phyloP scores from a whole-genome alignment of 2,329 filamentous ascomycete species.

The Colletotrichum brevisporum region DNA sequence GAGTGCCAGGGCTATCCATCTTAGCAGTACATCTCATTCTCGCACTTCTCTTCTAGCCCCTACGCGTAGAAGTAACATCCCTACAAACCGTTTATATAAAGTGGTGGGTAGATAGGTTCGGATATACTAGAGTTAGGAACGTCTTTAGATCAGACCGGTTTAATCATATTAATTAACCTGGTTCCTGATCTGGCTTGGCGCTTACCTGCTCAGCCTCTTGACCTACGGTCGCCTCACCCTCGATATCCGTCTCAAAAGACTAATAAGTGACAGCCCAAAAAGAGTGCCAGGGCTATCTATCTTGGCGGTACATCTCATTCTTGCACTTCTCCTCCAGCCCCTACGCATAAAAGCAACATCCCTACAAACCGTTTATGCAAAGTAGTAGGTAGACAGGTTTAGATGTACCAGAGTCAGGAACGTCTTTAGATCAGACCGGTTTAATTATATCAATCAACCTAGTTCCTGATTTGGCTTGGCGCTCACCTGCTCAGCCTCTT shows the following conservation, averaged over 20 bases:
- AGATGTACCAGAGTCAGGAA: too few relatives aligned
- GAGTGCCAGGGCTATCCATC: neutral
- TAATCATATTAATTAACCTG: constrained; percentile 37
- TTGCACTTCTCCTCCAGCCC: neutral
- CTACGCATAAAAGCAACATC: neutral
- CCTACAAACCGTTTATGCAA: too few relatives aligned
- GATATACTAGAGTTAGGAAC: too few relatives aligned
- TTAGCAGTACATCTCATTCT: neutral
- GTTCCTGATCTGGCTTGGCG: constrained; percentile 30
- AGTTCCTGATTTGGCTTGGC: constrained; percentile 31
- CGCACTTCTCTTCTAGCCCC: neutral
- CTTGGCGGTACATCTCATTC: constrained; percentile 5
- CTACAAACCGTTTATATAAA: too few relatives aligned
- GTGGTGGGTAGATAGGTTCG: too few relatives aligned
- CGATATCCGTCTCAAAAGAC: constrained; percentile 20
- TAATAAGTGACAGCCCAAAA: constrained; percentile 1
- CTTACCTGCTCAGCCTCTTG: constrained; percentile 23
- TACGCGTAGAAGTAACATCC: neutral
- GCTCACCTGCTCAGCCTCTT: constrained; percentile 24
- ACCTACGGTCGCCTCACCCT: constrained; percentile 7
- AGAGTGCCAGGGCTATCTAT: neutral
- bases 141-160: constrained; percentile 5
- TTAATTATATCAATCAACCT: constrained; percentile 37
- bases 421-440: constrained; percentile 1
- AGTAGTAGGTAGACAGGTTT: too few relatives aligned